These are phyloP conservation scores for Naganishia vaughanmartiniae DNA, from an alignment of 768 basidiomycete species.

Conservation along the genomic window DNA sequence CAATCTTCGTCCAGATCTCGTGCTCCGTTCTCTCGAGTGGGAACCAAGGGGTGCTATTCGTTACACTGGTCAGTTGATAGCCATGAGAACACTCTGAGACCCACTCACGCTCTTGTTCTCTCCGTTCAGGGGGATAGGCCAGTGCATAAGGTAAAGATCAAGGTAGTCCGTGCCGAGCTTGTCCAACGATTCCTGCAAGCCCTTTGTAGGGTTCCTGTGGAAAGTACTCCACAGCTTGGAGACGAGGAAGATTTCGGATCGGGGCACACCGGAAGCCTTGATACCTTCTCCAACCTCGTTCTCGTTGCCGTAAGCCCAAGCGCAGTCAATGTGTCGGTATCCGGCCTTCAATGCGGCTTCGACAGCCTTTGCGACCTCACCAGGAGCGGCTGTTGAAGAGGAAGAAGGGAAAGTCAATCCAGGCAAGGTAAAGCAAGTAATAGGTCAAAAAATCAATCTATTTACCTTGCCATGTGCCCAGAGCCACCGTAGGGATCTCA, in stretches of 20 bases:
- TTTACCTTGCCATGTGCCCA: slow-evolving; percentile 75
- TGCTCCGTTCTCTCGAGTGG: slow-evolving; percentile 52
- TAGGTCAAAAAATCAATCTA: background rate
- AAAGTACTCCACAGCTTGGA: slow-evolving; percentile 55
- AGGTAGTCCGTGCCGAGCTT: slow-evolving; percentile 71
- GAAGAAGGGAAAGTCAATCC: no score
- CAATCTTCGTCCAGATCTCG: slow-evolving; percentile 67
- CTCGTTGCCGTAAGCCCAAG: slow-evolving; percentile 76
- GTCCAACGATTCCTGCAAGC: slow-evolving; percentile 68
- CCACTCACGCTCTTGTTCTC: slow-evolving; percentile 32
- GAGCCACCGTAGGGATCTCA: slow-evolving; percentile 49
- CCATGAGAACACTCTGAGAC: background rate
- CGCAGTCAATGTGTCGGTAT: slow-evolving; percentile 62
- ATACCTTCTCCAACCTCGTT: slow-evolving; percentile 78
- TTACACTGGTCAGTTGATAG: background rate
- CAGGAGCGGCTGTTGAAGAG: slow-evolving; percentile 53
- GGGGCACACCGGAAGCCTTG: slow-evolving; percentile 68
- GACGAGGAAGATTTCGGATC: slow-evolving; percentile 75
- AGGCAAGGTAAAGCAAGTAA: no score
- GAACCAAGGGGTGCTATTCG: slow-evolving; percentile 33
- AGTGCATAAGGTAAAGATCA: slow-evolving; percentile 67
- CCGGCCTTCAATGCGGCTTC: slow-evolving; percentile 69
- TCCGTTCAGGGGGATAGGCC: slow-evolving; percentile 71
- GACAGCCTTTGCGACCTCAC: slow-evolving; percentile 71
- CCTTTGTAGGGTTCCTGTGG: slow-evolving; percentile 62